phyloP scores from a whole-genome alignment of 495 filamentous ascomycete genomes.

The Penicillium pulvis region DNA sequence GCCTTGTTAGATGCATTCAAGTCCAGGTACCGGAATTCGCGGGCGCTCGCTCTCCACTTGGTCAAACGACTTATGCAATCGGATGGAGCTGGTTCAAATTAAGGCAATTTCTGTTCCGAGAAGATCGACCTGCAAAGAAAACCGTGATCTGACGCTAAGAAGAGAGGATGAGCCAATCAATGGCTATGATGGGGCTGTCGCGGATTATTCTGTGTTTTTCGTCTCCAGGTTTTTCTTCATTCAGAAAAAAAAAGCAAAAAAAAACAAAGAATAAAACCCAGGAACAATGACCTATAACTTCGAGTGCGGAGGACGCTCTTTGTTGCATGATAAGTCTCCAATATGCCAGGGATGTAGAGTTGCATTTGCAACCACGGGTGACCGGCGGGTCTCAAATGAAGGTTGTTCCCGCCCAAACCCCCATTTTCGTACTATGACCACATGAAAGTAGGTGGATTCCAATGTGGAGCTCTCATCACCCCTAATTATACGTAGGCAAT shows the following conservation, averaged over 20 bases:
- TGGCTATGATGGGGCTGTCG: neutral
- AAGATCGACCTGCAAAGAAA: constrained; percentile 14
- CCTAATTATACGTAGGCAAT: too few relatives aligned
- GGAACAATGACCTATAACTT: neutral
- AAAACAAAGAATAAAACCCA: neutral
- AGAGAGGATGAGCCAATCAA: neutral
- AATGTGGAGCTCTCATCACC: constrained; percentile 15
- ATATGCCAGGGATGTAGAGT: neutral
- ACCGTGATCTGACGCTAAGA: constrained; percentile 12
- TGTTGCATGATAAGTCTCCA: neutral
- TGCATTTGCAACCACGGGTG: neutral
- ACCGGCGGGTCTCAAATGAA: constrained; percentile 13
- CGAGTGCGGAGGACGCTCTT: neutral
- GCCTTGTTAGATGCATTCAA: constrained; percentile 13
- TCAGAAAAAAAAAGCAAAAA: neutral
- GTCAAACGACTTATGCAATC: constrained; percentile 21
- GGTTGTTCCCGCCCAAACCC: constrained; percentile 20
- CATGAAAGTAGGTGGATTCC: too few relatives aligned
- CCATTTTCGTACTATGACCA: neutral
- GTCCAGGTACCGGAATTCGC: constrained; percentile 15
- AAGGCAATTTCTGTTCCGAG: constrained; percentile 15
- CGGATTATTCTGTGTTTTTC: neutral
- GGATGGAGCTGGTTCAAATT: constrained; percentile 13
- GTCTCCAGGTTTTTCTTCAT: neutral
- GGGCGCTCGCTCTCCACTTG: constrained; percentile 1